A percentile compares a stretch with the other conserved stretches of the same genome.
These are phyloP conservation scores for Auriscalpium orientale DNA, from an alignment of 768 basidiomycete species.

Conservation along the genomic window DNA sequence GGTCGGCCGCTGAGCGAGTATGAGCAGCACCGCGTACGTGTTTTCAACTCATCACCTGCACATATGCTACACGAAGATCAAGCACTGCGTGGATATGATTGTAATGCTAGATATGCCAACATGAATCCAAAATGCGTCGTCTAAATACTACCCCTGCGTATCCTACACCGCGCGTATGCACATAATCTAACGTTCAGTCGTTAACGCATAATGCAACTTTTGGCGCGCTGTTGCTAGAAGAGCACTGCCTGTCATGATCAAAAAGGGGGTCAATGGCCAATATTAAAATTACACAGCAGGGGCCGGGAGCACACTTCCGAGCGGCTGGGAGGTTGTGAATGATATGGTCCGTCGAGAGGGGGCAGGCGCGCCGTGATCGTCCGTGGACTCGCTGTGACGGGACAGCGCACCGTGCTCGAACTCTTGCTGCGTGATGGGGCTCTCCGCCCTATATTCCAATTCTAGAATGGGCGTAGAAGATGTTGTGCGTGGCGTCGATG, in stretches of 20 bases:
- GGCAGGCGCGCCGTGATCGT: background rate
- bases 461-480: constrained; percentile 10
- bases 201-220: too few relatives aligned
- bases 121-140: background rate
- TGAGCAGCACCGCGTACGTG: too few relatives aligned
- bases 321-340: constrained; percentile 2
- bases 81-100: too few relatives aligned
- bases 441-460: constrained; percentile 1
- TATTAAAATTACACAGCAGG: too few relatives aligned
- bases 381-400: background rate
- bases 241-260: too few relatives aligned
- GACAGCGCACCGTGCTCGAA: background rate
- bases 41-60: too few relatives aligned
- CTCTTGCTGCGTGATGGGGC: constrained; percentile 2
- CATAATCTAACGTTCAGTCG: too few relatives aligned
- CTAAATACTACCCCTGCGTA: background rate
- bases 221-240: too few relatives aligned
- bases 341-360: constrained; percentile 3
- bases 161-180: background rate
- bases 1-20: too few relatives aligned
- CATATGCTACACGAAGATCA: too few relatives aligned
- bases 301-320: background rate
- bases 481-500: constrained; percentile 8
- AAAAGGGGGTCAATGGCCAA: too few relatives aligned
- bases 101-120: too few relatives aligned